phyloP scores from a whole-genome alignment of 208 protist species.

The Trypanosoma brucei region DNA sequence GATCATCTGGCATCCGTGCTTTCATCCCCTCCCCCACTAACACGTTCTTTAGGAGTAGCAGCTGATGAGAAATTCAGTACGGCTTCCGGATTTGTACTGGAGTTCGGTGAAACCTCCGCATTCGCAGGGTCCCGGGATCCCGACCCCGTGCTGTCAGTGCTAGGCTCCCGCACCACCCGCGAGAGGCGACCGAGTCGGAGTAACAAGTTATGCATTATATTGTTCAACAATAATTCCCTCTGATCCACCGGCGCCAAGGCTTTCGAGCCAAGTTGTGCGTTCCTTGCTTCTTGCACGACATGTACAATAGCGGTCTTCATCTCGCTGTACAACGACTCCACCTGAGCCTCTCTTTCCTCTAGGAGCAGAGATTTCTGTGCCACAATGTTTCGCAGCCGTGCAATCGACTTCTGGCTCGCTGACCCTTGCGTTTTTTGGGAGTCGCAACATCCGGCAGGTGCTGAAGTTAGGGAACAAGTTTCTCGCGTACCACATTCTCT shows the following conservation, averaged over 20 bases:
- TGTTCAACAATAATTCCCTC: slow-evolving; percentile 4
- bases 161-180: neutral
- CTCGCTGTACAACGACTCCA: slow-evolving; percentile 6
- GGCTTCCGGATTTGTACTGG: no score
- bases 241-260: neutral
- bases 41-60: no score
- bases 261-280: slow-evolving; percentile 8
- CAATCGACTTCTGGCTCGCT: slow-evolving; percentile 30
- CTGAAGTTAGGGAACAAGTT: no score
- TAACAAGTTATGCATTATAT: slow-evolving; percentile 14
- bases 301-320: slow-evolving; percentile 21
- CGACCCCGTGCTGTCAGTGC: slow-evolving; percentile 2
- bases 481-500: no score
- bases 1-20: no score
- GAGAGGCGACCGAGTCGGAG: slow-evolving; percentile 7
- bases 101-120: neutral
- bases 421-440: slow-evolving; percentile 30
- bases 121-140: slow-evolving; percentile 4
- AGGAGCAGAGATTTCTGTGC: slow-evolving; percentile 19
- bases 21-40: no score
- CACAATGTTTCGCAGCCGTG: slow-evolving; percentile 20
- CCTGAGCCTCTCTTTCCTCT: slow-evolving; percentile 1
- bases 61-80: no score
- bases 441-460: slow-evolving; percentile 7
- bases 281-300: slow-evolving; percentile 30